Conservation (phyloP, 352 stramenopile genomes). For the Pythium plurisporium region DNA sequence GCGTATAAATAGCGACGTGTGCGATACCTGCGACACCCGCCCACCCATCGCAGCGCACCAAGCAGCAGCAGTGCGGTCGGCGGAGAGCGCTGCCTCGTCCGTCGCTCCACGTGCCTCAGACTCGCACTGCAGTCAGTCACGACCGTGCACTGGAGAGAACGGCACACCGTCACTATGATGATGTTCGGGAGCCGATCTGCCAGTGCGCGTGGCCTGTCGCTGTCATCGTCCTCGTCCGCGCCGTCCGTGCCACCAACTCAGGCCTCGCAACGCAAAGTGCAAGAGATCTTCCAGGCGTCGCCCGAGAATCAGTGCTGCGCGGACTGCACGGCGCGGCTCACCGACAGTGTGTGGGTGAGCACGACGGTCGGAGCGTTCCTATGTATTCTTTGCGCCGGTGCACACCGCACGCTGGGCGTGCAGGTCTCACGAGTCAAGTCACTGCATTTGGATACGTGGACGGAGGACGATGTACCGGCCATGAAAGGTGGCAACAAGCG, state of each 20-base stretch:
- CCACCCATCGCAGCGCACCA: not conserved
- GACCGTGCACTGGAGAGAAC: no score
- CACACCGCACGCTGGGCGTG: slow-evolving; percentile 93
- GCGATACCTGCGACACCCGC: not conserved
- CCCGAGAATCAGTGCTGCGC: slow-evolving; percentile 72
- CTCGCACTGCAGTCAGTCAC: no score
- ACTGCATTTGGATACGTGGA: slow-evolving; percentile 73
- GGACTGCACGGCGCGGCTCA: slow-evolving; percentile 66
- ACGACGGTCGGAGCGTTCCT: slow-evolving; percentile 93
- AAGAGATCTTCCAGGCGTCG: slow-evolving; percentile 51
- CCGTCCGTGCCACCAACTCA: slow-evolving; percentile 98
- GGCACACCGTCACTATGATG: slow-evolving; percentile 14
- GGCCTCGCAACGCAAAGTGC: slow-evolving; percentile 65
- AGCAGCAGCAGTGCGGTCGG: not conserved
- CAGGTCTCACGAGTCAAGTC: slow-evolving; percentile 91
- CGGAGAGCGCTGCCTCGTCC: no score
- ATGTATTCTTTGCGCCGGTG: slow-evolving; percentile 94
- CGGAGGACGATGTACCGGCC: slow-evolving; percentile 55
- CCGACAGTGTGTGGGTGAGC: slow-evolving; percentile 91
- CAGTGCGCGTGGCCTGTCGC: slow-evolving; percentile 8
- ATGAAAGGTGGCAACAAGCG: slow-evolving; percentile 78
- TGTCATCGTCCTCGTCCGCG: slow-evolving; percentile 86
- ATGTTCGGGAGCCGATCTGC: slow-evolving; percentile 21
- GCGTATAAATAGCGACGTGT: not conserved
- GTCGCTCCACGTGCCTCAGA: no score